These are phyloP conservation scores for Micractinium sp. DNA, from an alignment of 139 green algal species.

Conservation along the genomic window DNA sequence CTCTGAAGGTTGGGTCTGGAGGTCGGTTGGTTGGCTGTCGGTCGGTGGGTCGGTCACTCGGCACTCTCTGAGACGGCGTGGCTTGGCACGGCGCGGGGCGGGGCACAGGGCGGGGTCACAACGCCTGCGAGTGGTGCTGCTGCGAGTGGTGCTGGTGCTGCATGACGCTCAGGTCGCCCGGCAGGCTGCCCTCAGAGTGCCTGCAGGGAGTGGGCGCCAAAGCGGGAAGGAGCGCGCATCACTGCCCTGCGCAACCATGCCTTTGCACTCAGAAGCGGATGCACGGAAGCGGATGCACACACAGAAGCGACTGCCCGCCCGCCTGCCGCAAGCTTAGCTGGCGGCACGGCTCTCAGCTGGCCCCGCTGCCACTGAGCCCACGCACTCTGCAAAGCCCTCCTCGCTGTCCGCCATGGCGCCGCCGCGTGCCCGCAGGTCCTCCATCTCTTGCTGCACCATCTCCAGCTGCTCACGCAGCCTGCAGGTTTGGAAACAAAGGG, in stretches of 20 bases:
- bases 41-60: background rate
- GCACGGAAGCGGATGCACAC: background rate
- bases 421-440: constrained; percentile 12
- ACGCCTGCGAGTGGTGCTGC: constrained; percentile 10
- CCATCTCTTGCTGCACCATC: constrained; percentile 37
- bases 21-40: background rate
- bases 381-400: constrained; percentile 26
- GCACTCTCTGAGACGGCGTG: no score
- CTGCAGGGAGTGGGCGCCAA: background rate
- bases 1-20: background rate
- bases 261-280: background rate
- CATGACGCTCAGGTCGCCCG: constrained; percentile 22
- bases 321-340: background rate
- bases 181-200: constrained; percentile 20
- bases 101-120: background rate
- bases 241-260: background rate
- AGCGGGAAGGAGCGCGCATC: background rate
- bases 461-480: constrained; percentile 39
- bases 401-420: constrained; percentile 19
- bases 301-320: no score
- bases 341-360: background rate
- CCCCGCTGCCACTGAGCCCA: background rate
- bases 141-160: background rate
- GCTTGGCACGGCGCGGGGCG: background rate
- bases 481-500: background rate